Evolutionary conservation across 1,139 yeast species (phyloP), one percentile per base, ranked within the genome.

Genomic region (Candida sanyaensis): DNA sequence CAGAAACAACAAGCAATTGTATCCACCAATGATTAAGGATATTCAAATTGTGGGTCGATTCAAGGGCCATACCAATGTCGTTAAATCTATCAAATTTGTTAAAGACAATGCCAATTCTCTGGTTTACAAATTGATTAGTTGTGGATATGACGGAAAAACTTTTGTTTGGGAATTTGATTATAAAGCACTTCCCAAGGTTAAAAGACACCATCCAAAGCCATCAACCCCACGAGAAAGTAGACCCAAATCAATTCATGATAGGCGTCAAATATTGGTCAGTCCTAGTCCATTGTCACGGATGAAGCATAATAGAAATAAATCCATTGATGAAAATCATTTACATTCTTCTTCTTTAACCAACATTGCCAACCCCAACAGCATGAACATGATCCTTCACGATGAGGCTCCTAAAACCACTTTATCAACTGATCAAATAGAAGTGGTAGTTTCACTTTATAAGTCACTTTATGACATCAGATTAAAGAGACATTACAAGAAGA

Each of bases 151-250:
- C 60, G 90, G 91, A 0, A 75, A 77, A 48, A 66, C 87, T 7
- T 65, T 84, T 32, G 68, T 86, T 29, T 88, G 92, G 89, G 95
- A 88, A 57, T 85, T 88, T 61, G 81, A 83, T 45, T 86, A 87
- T 38, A 74, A 79, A 56, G 78, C 84, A 10, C 63, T 86, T 40
- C 82, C 85, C 1, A 76, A 75, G 49, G 65, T 76, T 10, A 79
- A 78, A 51, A 56, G 49, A 32, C 48, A 40, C 7, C 44, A 39
- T 21, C 41, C 41, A 38, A 41, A 50, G 38, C 27, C 41, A 44
- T 29, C 47, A 36, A 10, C 43, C 3, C 28, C 48, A 2, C 37
- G 53, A 28, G 53, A 50, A 34, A 38, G 49, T 23, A 39, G 51
- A 41, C 37, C 50, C 21, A 43, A 50, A 37, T 45, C 50, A 37